Evolutionary conservation across 169 alveolate genomes (phyloP).

Genomic region (Plasmodium vinckei): DNA sequence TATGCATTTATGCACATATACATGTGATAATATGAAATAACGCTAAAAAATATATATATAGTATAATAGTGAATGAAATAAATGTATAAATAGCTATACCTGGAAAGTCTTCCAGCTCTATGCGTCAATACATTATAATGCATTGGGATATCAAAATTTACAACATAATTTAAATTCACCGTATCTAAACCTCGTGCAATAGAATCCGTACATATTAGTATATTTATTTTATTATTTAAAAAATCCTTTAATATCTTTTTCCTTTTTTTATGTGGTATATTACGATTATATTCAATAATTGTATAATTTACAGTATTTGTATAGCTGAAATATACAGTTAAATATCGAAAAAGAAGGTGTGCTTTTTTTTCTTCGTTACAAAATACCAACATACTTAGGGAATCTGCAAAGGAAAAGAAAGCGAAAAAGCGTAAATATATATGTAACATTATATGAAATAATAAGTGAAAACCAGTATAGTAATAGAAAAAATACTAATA

Average conservation of each 20-base stretch:
- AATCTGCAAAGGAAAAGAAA: conserved; percentile 6
- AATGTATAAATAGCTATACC: conserved; percentile 12
- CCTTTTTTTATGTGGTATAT: conserved; percentile 9
- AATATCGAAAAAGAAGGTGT: conserved; percentile 30
- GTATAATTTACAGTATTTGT: conserved; percentile 6
- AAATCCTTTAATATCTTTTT: conserved; percentile 28
- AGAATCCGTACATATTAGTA: conserved; percentile 93
- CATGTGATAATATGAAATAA: conserved; percentile 2
- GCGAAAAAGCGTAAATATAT: neutral
- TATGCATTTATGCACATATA: neutral
- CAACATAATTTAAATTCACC: conserved; percentile 89
- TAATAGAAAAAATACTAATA: too few relatives aligned
- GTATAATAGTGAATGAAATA: neutral
- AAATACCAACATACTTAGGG: conserved; percentile 45
- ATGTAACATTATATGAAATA: neutral
- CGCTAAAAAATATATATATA: neutral
- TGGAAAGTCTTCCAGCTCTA: conserved; percentile 64
- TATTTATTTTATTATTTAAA: conserved; percentile 47
- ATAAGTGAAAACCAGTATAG: neutral
- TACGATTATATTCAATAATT: conserved; percentile 37
- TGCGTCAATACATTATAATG: conserved; percentile 69
- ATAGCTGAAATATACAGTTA: conserved; percentile 59
- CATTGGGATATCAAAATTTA: conserved; percentile 94
- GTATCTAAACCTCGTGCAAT: conserved; percentile 95
- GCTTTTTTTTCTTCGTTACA: conserved; percentile 30